These are phyloP conservation scores for Pythium dissotocum DNA, from an alignment of 352 stramenopile genomes.

Conservation along the genomic window DNA sequence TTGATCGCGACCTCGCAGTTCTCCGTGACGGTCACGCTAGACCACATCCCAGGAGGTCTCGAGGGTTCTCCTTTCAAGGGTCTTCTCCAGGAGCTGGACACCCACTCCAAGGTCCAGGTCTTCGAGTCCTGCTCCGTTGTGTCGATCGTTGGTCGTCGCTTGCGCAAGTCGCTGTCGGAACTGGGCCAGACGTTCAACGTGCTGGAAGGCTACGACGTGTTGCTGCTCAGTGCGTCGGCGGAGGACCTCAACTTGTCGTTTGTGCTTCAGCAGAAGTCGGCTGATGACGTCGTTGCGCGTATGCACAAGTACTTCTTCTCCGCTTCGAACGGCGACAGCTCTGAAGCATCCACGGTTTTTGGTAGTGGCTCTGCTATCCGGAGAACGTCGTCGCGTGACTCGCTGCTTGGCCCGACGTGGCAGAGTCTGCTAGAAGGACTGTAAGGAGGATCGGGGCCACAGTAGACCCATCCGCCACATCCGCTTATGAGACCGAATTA, in stretches of 20 bases:
- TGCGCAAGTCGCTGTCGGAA: conserved; percentile 81
- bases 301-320: conserved; percentile 85
- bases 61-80: conserved; percentile 66
- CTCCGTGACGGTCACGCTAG: conserved; percentile 85
- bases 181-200: conserved; percentile 86
- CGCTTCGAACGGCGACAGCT: background rate
- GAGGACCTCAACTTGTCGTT: conserved; percentile 92
- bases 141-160: conserved; percentile 79
- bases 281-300: conserved; percentile 73
- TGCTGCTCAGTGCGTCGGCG: conserved; percentile 84
- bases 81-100: conserved; percentile 63
- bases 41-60: conserved; percentile 84
- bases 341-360: background rate
- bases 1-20: conserved; percentile 90
- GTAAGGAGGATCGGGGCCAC: background rate
- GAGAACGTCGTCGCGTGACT: conserved; percentile 66
- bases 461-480: background rate
- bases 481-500: conserved; percentile 1
- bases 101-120: conserved; percentile 76
- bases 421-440: conserved; percentile 41
- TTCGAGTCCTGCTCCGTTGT: conserved; percentile 84
- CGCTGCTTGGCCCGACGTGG: conserved; percentile 71
- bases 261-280: conserved; percentile 78
- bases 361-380: conserved; percentile 36
- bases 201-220: conserved; percentile 81